Percentiles rank a stretch among this genome's conserved stretches.
Conservation (phyloP, 768 basidiomycete genomes). For the Russula abietina region DNA sequence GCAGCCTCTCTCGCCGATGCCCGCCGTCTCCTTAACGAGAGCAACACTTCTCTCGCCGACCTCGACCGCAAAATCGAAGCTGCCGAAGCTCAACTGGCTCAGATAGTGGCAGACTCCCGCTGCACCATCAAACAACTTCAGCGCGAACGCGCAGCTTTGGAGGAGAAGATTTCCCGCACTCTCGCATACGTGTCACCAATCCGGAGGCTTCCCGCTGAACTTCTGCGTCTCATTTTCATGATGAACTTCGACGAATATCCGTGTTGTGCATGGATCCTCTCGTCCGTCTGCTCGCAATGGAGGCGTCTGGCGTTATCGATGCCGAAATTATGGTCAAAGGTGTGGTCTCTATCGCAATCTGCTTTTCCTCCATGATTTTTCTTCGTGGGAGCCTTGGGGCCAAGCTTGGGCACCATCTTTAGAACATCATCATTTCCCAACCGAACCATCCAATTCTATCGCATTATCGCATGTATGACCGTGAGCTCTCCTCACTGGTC, state of each 20-base stretch:
- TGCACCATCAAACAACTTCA: conserved; percentile 50
- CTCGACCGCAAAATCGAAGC: conserved; percentile 45
- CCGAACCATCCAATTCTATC: conserved; percentile 9
- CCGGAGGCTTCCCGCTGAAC: conserved; percentile 60
- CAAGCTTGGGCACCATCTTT: conserved; percentile 11
- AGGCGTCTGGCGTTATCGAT: conserved; percentile 57
- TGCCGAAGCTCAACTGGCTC: conserved; percentile 51
- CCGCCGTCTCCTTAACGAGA: conserved; percentile 38
- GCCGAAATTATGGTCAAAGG: conserved; percentile 74
- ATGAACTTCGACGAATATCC: conserved; percentile 63
- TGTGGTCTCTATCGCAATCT: conserved; percentile 34
- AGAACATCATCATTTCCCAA: conserved; percentile 16
- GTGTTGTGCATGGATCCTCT: conserved; percentile 71
- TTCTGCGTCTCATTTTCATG: conserved; percentile 68
- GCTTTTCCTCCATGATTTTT: conserved; percentile 2
- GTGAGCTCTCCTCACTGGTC: background rate
- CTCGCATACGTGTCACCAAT: conserved; percentile 70
- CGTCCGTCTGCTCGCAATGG: conserved; percentile 65
- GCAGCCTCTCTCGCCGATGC: conserved; percentile 47
- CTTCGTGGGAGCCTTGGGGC: conserved; percentile 17
- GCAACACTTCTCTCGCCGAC: conserved; percentile 27
- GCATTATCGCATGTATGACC: conserved; percentile 17
- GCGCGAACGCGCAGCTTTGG: conserved; percentile 42
- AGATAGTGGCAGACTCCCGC: conserved; percentile 51
- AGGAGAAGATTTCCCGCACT: conserved; percentile 44